Evolutionary conservation across 805 yeast species (phyloP).

Genomic region (Kuraishia cidri): DNA sequence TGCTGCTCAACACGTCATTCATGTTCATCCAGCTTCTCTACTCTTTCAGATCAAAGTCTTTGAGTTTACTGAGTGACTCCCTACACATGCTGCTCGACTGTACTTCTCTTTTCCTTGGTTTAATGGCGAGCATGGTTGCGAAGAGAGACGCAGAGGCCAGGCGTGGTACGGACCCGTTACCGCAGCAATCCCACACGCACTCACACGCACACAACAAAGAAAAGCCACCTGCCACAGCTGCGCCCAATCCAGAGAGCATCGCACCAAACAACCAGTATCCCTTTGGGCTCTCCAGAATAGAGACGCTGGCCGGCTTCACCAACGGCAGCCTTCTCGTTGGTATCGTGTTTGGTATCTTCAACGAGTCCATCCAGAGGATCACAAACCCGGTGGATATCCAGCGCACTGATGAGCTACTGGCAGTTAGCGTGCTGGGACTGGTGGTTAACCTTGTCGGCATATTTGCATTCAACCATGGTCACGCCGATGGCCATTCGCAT

Average conservation of each 20-base stretch:
- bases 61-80: slow-evolving; percentile 88
- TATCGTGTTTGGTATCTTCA: slow-evolving; percentile 78
- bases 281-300: slow-evolving; percentile 77
- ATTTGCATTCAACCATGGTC: slow-evolving; percentile 89
- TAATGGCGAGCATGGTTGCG: slow-evolving; percentile 64
- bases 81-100: slow-evolving; percentile 97
- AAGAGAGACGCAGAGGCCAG: slow-evolving; percentile 9
- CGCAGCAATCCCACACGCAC: slow-evolving; percentile 1
- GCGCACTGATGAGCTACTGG: slow-evolving; percentile 72
- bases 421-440: slow-evolving; percentile 80
- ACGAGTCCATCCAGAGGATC: slow-evolving; percentile 80
- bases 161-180: neutral
- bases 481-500: slow-evolving; percentile 22
- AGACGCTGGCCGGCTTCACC: slow-evolving; percentile 90
- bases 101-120: slow-evolving; percentile 79
- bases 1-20: slow-evolving; percentile 79
- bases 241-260: neutral
- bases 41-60: slow-evolving; percentile 85
- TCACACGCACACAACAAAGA: neutral
- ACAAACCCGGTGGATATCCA: slow-evolving; percentile 69
- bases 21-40: slow-evolving; percentile 92
- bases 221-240: neutral
- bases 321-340: slow-evolving; percentile 86
- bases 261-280: slow-evolving; percentile 63
- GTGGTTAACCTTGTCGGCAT: slow-evolving; percentile 88